Evolutionary conservation across 768 basidiomycete species (phyloP).

Genomic region (Crassisporium funariophilum): DNA sequence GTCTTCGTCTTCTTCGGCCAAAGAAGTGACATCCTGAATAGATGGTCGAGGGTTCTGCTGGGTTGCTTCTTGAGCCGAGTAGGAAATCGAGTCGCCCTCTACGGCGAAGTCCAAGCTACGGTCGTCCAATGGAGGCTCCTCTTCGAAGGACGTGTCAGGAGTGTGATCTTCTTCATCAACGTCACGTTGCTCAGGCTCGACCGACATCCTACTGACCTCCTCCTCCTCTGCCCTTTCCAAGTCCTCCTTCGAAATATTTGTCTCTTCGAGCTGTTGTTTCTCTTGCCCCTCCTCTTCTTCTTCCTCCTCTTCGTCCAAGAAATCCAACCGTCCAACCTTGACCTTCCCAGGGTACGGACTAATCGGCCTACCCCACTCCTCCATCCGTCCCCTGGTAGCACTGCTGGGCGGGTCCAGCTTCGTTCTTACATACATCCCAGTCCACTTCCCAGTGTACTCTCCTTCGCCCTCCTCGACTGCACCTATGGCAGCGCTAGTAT

Average conservation of each 20-base stretch:
- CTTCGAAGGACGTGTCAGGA: no score
- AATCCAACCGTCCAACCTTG: slow-evolving; percentile 19
- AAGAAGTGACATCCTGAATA: no score
- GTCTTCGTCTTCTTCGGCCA: slow-evolving; percentile 24
- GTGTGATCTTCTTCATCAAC: background rate
- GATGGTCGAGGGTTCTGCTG: no score
- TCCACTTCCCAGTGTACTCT: slow-evolving; percentile 71
- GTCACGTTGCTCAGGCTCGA: slow-evolving; percentile 17
- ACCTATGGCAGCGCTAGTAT: no score
- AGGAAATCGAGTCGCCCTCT: no score
- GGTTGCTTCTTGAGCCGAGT: no score
- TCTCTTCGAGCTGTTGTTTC: slow-evolving; percentile 28
- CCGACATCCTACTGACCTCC: slow-evolving; percentile 29
- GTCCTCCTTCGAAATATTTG: slow-evolving; percentile 18
- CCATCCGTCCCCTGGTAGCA: slow-evolving; percentile 48
- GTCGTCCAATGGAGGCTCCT: background rate
- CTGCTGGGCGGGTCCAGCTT: slow-evolving; percentile 70
- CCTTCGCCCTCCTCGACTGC: slow-evolving; percentile 46
- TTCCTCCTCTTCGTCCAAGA: slow-evolving; percentile 17
- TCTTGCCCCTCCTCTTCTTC: slow-evolving; percentile 19
- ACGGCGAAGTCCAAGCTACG: no score
- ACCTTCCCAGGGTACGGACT: slow-evolving; percentile 62
- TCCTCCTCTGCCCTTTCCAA: slow-evolving; percentile 26
- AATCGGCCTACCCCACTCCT: slow-evolving; percentile 68
- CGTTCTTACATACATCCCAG: slow-evolving; percentile 54